Base-by-base conservation (phyloP, 495 filamentous ascomycete genomes). In the Evernia prunastri region DNA sequence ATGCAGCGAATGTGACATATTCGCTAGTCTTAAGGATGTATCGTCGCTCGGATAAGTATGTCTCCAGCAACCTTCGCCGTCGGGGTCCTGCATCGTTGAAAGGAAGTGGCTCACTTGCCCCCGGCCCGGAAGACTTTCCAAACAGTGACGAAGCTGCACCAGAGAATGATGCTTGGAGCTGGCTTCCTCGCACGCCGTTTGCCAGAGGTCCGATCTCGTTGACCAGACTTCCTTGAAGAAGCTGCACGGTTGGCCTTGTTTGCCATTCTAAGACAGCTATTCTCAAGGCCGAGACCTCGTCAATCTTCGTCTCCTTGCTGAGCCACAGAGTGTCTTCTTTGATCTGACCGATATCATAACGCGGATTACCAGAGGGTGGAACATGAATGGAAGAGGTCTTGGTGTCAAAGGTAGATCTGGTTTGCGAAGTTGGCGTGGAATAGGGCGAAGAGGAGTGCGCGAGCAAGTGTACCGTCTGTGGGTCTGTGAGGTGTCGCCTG, bases 321-420 rank as follows among this genome's bases (percentile, higher is more conserved):
- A 98, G 78, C 90, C 92, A 96, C 45, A 88, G 74, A 42, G 90
- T 84, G 73, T 96, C 94, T 31, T 84, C 82, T 74, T 95, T 96
- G 70, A 97, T 86, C 73, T 90, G 81, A 31, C 87, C 84, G 56
- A 97, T 80, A 69, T 92, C 81, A 73, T 88, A 91, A 35, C 81
- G 81, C 20, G 83, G 81, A 67, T 86, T 84, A 29, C 84, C 76
- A 12, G 83, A 82, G 8, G 89, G 87, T 31, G 89, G 82, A 53
- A 92, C 86, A 72, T 96, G 87, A 59, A 97, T 95, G n/a, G 92
- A 86, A 23, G 93, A 88, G 2, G 91, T 97, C 74, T 86, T 92
- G 47, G 87, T 91, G 61, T 93, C 89, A 72, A 96, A 96, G 31
- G 84, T 85, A 53, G 79, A 72, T 72, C 88, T 93, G 8, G 83